Percentiles rank a stretch among this genome's conserved stretches.
These are phyloP conservation scores for Malania oleifera DNA, from an alignment of 164 flowering plant genomes.

Conservation along the genomic window DNA sequence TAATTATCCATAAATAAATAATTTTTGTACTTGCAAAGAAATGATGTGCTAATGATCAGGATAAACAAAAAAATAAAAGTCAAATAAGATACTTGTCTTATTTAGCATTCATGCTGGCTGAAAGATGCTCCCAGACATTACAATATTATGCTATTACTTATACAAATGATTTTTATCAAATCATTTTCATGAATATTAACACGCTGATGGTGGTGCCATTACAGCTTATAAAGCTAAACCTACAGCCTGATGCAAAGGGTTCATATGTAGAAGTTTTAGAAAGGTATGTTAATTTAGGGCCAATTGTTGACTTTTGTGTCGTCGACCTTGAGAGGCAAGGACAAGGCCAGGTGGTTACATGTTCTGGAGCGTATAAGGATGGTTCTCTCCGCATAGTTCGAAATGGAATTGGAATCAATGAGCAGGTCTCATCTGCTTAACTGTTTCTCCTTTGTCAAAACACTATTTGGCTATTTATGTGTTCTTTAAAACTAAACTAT, in stretches of 20 bases:
- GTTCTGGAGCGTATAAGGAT: conserved; percentile 98
- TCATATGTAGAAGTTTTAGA: conserved; percentile 96
- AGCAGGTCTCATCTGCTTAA: conserved; percentile 55
- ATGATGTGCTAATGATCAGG: too few relatives aligned
- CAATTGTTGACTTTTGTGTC: conserved; percentile 95
- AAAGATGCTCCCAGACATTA: neutral
- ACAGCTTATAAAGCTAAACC: conserved; percentile 90
- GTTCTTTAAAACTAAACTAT: neutral
- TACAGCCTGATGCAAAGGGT: conserved; percentile 92
- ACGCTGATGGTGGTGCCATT: conserved; percentile 11
- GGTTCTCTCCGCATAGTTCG: conserved; percentile 97
- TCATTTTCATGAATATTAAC: neutral
- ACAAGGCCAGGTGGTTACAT: conserved; percentile 97
- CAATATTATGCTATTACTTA: neutral
- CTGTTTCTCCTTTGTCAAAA: neutral
- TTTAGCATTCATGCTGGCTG: too few relatives aligned
- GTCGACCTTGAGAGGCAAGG: conserved; percentile 99
- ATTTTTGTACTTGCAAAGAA: too few relatives aligned
- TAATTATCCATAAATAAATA: too few relatives aligned
- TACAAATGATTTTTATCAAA: neutral
- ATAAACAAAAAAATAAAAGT: too few relatives aligned
- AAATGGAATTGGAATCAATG: conserved; percentile 98
- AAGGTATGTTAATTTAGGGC: conserved; percentile 91
- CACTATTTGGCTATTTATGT: neutral
- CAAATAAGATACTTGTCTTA: too few relatives aligned